Conservation (phyloP, 2,329 filamentous ascomycete genomes). For the Onygenales sp. region DNA sequence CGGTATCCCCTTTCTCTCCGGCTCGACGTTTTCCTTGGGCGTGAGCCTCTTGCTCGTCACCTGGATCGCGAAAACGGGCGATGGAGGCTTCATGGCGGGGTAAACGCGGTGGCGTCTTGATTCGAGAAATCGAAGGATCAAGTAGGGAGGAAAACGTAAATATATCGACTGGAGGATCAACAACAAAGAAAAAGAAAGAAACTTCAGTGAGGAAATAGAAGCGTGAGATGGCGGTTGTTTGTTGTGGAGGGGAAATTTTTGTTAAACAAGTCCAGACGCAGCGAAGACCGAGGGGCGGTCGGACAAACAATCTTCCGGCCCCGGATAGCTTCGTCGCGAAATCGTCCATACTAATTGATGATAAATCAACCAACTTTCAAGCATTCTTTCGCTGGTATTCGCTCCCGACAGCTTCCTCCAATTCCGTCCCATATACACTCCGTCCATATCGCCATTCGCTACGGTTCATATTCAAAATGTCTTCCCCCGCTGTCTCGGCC, state of each 20-base stretch:
- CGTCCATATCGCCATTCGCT: background rate
- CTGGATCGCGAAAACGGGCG: conserved; percentile 68
- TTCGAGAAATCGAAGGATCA: conserved; percentile 1
- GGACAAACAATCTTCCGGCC: too few species aligned
- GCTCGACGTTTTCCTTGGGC: background rate
- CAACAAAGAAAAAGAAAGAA: too few species aligned
- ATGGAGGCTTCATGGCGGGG: conserved; percentile 42
- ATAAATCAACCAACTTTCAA: too few species aligned
- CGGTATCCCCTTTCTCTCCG: background rate
- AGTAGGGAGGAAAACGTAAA: conserved; percentile 8
- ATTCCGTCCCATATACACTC: background rate
- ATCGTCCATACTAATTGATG: too few species aligned
- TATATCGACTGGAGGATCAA: background rate
- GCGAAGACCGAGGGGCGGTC: too few species aligned
- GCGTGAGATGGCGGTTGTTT: too few species aligned
- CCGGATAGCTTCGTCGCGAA: too few species aligned
- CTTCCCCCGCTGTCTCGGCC: background rate
- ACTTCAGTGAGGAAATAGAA: too few species aligned
- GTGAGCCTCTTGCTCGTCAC: conserved; percentile 53
- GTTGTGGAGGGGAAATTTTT: too few species aligned
- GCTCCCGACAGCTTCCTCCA: background rate
- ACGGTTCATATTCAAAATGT: conserved; percentile 1
- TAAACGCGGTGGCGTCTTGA: conserved; percentile 16
- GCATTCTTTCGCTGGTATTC: background rate
- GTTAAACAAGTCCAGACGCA: too few species aligned